Conservation (phyloP, 805 yeast species). For the Ogataea zsoltii region DNA sequence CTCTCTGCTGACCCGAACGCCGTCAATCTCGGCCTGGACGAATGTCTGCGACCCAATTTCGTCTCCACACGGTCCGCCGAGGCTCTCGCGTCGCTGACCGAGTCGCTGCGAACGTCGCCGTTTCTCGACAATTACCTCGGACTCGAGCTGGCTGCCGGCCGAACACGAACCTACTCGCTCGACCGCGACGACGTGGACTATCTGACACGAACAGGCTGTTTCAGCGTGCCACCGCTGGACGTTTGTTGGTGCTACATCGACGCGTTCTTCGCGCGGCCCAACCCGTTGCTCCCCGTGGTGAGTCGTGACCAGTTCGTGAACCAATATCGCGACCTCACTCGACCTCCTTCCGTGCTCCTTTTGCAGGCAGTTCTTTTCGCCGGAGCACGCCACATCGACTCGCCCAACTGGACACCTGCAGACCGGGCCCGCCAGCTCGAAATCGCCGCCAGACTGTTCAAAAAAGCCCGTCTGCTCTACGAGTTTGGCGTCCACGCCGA, state of each 20-base stretch:
- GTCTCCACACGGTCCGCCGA: conserved; percentile 1
- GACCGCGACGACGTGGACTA: conserved; percentile 55
- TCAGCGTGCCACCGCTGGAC: conserved; percentile 48
- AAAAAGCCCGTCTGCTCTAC: conserved; percentile 35
- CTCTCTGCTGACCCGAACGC: not conserved
- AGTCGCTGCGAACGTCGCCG: conserved; percentile 6
- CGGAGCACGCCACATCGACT: conserved; percentile 59
- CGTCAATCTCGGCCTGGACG: not conserved
- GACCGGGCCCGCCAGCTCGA: conserved; percentile 33
- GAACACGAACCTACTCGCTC: conserved; percentile 2
- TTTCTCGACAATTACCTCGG: not conserved
- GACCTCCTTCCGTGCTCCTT: conserved; percentile 60
- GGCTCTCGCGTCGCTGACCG: conserved; percentile 4
- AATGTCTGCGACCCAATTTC: conserved; percentile 4
- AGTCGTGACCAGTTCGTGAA: conserved; percentile 60
- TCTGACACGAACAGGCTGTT: conserved; percentile 62
- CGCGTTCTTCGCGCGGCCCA: conserved; percentile 60
- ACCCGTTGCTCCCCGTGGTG: conserved; percentile 67
- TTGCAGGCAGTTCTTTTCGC: conserved; percentile 64
- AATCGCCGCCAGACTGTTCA: conserved; percentile 43
- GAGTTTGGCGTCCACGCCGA: conserved; percentile 52
- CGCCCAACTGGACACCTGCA: conserved; percentile 52
- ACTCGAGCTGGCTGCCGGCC: not conserved
- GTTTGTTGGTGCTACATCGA: conserved; percentile 59
- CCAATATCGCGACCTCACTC: conserved; percentile 51